Base-by-base conservation (phyloP, 306 rosid genomes). In the Malus orientalis region DNA sequence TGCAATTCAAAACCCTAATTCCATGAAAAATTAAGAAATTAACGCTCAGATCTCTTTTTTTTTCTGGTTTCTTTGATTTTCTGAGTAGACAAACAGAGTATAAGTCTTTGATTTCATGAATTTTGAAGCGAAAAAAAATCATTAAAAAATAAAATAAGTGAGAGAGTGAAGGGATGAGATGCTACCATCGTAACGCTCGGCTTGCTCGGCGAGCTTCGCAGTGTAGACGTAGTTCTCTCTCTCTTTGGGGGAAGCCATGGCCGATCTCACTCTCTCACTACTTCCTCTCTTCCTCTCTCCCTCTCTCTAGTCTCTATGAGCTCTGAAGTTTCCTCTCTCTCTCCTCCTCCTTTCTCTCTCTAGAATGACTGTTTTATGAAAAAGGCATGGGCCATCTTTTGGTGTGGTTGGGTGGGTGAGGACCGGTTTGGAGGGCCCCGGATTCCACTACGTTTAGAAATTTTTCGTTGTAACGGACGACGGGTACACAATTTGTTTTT, bases 201-300 rank as follows among this genome's bases (percentile, higher is more conserved):
- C 93, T 72, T 89, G 91, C 70, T 89, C 91, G n/a, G 90, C 87
- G 36, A 89, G 89, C 86, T 89, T 89, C 47, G 93, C 93, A 64
- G 57, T 61, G 85, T 89, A 89, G 76, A 89, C 87, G 73, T 72
- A 76, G 83, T 42, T 87, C 67, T 89, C 89, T 16, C 89, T 83
- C 74, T 88, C 82, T 23, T 80, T 80, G 64, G 82, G 30, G 81
- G 82, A 79, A 1, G 90, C 88, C 91, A 84, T 85, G 72, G 85
- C 68, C 38, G 77, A 76, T 86, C 81, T 73, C 82, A 44, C 66
- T 69, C 60, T 1, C 62, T 63, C 55, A 14, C 54, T 45, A 20
- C 70, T 76, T 15, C 23, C 25, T 47, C 49, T 62, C 16, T 36
- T 9, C 2, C 2, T 11, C 29, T 23, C 71, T 25, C 11, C 2